Evolutionary conservation across 225 moss, liverwort and hornwort genomes (phyloP).

Genomic region (Ulota crispa): DNA sequence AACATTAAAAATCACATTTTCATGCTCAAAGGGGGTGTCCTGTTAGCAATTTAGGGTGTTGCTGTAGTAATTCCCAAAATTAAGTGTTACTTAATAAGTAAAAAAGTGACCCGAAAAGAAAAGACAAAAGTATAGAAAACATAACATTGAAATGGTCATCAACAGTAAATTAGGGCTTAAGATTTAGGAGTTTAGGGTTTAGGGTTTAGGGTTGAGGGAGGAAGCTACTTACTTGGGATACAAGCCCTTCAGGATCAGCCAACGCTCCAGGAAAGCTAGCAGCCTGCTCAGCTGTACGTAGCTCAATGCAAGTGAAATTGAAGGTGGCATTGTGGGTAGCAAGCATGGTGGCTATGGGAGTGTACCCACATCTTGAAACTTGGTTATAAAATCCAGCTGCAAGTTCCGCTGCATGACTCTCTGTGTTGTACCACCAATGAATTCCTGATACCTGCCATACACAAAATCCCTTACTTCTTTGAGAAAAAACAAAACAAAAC

Average conservation of each 20-base stretch:
- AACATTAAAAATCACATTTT: too few species aligned
- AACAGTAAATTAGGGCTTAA: too few species aligned
- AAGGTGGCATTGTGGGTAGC: constrained; percentile 63
- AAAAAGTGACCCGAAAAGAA: not conserved
- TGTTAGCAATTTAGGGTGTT: too few species aligned
- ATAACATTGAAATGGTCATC: too few species aligned
- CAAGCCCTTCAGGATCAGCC: constrained; percentile 78
- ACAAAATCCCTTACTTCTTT: not conserved
- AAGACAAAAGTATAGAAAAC: too few species aligned
- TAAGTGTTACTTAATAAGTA: not conserved
- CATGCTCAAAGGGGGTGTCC: too few species aligned
- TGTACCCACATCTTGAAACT: constrained; percentile 55
- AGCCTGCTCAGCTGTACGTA: constrained; percentile 57
- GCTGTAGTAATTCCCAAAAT: too few species aligned
- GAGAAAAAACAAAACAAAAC: not conserved
- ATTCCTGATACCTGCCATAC: constrained; percentile 64
- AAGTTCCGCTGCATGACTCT: constrained; percentile 70
- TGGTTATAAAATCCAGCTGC: constrained; percentile 74
- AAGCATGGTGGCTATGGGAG: constrained; percentile 64
- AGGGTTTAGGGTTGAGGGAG: too few species aligned
- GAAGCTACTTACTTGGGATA: constrained; percentile 54
- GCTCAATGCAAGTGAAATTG: constrained; percentile 82
- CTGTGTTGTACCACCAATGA: constrained; percentile 73
- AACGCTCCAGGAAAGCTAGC: constrained; percentile 52
- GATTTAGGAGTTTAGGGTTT: too few species aligned